Conservation (phyloP, 768 basidiomycete species). For the Rhodosporidiobolus sp. region DNA sequence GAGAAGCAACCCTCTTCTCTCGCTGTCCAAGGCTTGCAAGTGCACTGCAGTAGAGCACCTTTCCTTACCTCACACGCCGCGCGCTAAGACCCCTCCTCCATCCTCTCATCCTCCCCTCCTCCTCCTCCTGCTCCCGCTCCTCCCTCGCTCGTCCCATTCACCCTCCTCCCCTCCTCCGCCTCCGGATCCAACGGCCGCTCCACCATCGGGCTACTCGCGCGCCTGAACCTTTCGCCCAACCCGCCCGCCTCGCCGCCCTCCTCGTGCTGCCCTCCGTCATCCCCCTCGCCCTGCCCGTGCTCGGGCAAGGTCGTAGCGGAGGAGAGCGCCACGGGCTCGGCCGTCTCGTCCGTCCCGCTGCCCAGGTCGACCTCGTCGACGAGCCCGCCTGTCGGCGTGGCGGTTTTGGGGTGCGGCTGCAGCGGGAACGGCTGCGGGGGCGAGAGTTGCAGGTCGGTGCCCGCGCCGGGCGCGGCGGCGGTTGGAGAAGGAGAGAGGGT, state of each 20-base stretch:
- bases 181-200: constrained; percentile 5
- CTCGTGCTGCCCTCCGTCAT: too few relatives aligned
- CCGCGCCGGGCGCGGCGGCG: not conserved
- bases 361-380: constrained; percentile 43
- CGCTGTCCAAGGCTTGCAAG: not conserved
- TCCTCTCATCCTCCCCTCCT: not conserved
- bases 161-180: not conserved
- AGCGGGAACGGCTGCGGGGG: not conserved
- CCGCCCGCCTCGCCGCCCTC: constrained; percentile 1
- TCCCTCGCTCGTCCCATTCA: not conserved
- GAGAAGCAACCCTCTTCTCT: not conserved
- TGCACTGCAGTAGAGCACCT: not conserved
- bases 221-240: constrained; percentile 28
- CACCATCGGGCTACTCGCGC: constrained; percentile 34
- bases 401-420: constrained; percentile 1
- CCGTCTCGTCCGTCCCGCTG: constrained; percentile 18
- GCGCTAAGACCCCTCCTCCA: not conserved
- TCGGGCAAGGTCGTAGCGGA: constrained; percentile 22
- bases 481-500: constrained; percentile 4
- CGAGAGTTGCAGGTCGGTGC: not conserved
- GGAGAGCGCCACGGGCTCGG: constrained; percentile 26
- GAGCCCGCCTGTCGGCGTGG: constrained; percentile 42
- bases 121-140: not conserved
- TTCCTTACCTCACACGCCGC: not conserved
- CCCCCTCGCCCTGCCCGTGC: not conserved